Percentiles rank a stretch among this genome's conserved stretches.
These are phyloP conservation scores for Mycena galopus DNA, from an alignment of 768 basidiomycete genomes.

Conservation along the genomic window DNA sequence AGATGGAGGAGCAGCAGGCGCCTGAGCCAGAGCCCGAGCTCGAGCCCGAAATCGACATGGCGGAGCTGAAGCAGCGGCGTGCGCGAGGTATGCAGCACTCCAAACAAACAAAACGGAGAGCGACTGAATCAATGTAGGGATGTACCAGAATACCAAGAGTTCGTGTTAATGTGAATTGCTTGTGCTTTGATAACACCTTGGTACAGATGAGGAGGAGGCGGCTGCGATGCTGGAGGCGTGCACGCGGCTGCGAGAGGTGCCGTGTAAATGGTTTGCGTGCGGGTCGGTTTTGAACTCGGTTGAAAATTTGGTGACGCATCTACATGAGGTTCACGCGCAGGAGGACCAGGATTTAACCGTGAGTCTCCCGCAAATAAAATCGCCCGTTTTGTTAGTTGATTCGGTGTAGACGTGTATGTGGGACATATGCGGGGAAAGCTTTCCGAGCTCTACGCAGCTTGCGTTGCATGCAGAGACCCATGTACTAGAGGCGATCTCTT, in stretches of 20 bases:
- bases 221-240: slow-evolving; percentile 62
- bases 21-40: slow-evolving; percentile 3
- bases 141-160: slow-evolving; percentile 38
- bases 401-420: slow-evolving; percentile 59
- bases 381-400: background rate
- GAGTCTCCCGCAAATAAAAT: background rate
- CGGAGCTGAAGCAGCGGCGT: slow-evolving; percentile 26
- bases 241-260: slow-evolving; percentile 58
- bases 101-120: background rate
- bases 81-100: slow-evolving; percentile 31
- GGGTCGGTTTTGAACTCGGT: slow-evolving; percentile 66
- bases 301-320: slow-evolving; percentile 63
- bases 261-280: slow-evolving; percentile 75
- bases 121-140: slow-evolving; percentile 28
- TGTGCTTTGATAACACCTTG: slow-evolving; percentile 32
- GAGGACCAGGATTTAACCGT: slow-evolving; percentile 39
- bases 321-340: slow-evolving; percentile 51
- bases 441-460: slow-evolving; percentile 51
- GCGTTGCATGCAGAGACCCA: slow-evolving; percentile 68
- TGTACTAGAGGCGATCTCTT: slow-evolving; percentile 55
- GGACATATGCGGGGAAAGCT: slow-evolving; percentile 65
- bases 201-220: slow-evolving; percentile 58
- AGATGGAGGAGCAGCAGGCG: background rate
- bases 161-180: slow-evolving; percentile 29
- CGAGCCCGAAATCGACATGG: slow-evolving; percentile 14